phyloP scores from a whole-genome alignment of 2,329 filamentous ascomycete genomes.

The Triangularia verruculosa region DNA sequence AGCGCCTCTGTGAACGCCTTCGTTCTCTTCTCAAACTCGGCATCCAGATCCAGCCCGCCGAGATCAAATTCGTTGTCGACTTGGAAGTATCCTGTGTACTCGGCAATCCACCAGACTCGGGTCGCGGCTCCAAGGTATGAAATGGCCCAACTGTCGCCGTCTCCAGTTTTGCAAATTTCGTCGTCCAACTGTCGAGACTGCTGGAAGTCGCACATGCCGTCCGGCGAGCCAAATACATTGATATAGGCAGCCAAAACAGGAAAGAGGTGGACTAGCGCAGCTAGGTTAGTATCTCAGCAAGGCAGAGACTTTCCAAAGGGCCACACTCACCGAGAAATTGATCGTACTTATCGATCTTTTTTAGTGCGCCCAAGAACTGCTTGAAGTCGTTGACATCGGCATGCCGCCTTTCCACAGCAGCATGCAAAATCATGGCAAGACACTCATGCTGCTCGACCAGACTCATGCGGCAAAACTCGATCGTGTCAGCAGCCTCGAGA shows the following conservation, averaged over 20 bases:
- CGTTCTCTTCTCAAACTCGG: conserved; percentile 68
- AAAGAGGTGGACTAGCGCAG: conserved; percentile 67
- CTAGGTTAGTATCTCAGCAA: conserved; percentile 1
- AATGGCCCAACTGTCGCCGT: conserved; percentile 68
- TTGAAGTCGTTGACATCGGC: conserved; percentile 70
- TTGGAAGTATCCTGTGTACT: conserved; percentile 87
- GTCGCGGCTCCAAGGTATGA: conserved; percentile 76
- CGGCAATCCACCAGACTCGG: conserved; percentile 82
- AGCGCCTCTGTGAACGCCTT: conserved; percentile 73
- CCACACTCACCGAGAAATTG: conserved; percentile 46
- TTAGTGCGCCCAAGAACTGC: conserved; percentile 64
- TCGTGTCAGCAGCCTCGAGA: conserved; percentile 68
- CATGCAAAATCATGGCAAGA: conserved; percentile 74
- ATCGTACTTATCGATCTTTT: conserved; percentile 74
- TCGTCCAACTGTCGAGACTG: conserved; percentile 70
- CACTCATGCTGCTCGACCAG: conserved; percentile 88
- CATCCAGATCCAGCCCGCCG: conserved; percentile 61
- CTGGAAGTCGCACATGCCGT: conserved; percentile 63
- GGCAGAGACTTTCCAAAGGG: not conserved
- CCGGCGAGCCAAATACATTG: conserved; percentile 72
- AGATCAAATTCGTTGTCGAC: conserved; percentile 64
- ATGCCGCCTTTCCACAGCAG: conserved; percentile 73
- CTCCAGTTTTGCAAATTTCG: conserved; percentile 62
- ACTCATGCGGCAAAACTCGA: conserved; percentile 77
- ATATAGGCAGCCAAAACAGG: conserved; percentile 77